Base-by-base conservation (phyloP, 2,329 filamentous ascomycete genomes). In the Alternaria postmessia region DNA sequence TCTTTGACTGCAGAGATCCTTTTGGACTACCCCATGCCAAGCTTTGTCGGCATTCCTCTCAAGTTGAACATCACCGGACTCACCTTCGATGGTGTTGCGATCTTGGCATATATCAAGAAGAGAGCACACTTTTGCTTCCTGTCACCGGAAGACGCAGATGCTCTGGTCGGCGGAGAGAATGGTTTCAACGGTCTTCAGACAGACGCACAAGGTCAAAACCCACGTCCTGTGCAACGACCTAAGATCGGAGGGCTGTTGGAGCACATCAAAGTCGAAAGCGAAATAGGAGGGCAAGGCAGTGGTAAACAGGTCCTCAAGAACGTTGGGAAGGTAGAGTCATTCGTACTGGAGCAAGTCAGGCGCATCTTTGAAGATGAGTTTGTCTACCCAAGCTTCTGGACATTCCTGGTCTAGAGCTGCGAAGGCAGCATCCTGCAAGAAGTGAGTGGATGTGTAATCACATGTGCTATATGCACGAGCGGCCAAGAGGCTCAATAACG, bases 301-400 rank as follows among this genome's bases (percentile, higher is more conserved):
- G 92, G 93, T 26, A 97, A 95, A 81, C 94, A 97, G 81, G 95
- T 94, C 47, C 82, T 99, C 61, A 98, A 97, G 84, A 99, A 99
- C 77, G 94, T 99, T 51, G 94, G 95, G 60, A 99, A 99, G 84
- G 95, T 99, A 59, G 95, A 99, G 82, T 91, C 93, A 72, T 99
- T 99, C 78, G 93, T 99, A 57, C 84, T 99, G 61, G 94, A 98
- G 78, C 94, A 98, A 80, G 95, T 99, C 63, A 89, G 94, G 75
- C 88, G 93, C 74, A 98, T 99, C 70, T 98, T 99, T 74, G 95
- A 99, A 80, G 95, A 98, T 76, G 95, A 99, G 78, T 95, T 98
- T 81, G 94, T 98, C 63, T 98, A 96, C 81, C 95, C 95, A 44
- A 97, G 94, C 79, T 98, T 96, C 80, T 98, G 94, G 94, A 98